Evolutionary conservation across 352 stramenopile genomes (phyloP), one percentile per base, ranked within the genome.

Genomic region (Phytophthora citricola): DNA sequence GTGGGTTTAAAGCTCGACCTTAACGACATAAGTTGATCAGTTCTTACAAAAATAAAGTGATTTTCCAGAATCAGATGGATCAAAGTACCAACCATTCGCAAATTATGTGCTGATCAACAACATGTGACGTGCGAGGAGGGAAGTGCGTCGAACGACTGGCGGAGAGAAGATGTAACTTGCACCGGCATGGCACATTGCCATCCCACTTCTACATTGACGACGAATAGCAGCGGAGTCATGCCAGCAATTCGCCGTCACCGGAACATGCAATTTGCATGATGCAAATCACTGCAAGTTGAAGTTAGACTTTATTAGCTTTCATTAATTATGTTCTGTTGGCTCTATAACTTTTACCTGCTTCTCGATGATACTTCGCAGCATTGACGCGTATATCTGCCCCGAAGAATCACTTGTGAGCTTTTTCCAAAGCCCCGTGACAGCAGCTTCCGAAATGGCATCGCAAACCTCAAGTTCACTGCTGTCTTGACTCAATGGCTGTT

Each of bases 341-440:
- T 22, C 38, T 52, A 24, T 22, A 17, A 32, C 24, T 36, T 36
- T 14, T 36, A 36, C 31, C 9, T 14, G 29, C 8, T 43, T 53
- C 31, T 56, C 44, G 27, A 27, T 65, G 27, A 60, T 20, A 9
- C 40, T 44, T 1, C 66, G 47, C 7, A 76, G 29, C 36, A 67
- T 70, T 5, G 58, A 46, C 12, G 54, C 58, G 29, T 74, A 76
- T 22, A 74, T 58, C 32, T 68, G 45, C 12, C 69, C 69, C n/a
- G 69, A 71, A 0, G 49, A 40, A 64, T 76, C 69, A 10, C 40
- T 22, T 12, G 64, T 50, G 2, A 76, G 59, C 17, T 47, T 73
- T 56, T 61, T 73, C 53, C 59, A 73, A 4, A 76, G 54, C 24
- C 63, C 64, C 27, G 31, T 49, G 15, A 71, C 38, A 1, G 58